Conservation (phyloP, 768 basidiomycete species). For the Suillus bovinus region DNA sequence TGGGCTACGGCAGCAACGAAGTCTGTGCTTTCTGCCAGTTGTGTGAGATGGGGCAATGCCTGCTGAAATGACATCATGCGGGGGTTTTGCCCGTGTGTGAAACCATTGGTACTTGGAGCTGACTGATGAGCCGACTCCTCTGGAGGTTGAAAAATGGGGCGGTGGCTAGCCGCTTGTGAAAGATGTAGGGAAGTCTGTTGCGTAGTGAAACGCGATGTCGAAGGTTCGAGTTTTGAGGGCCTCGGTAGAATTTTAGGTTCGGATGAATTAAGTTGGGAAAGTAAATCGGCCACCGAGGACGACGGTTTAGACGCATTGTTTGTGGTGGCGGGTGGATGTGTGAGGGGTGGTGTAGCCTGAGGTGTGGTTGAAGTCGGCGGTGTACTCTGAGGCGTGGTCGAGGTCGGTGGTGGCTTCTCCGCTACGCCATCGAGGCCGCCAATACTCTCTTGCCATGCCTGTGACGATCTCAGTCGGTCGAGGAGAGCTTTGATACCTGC, state of each 20-base stretch:
- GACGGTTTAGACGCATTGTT: slow-evolving; percentile 24
- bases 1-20: slow-evolving; percentile 52
- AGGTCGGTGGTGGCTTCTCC: slow-evolving; percentile 5
- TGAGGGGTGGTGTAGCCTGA: slow-evolving; percentile 10
- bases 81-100: slow-evolving; percentile 35
- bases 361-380: slow-evolving; percentile 7
- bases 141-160: slow-evolving; percentile 13
- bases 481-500: slow-evolving; percentile 68
- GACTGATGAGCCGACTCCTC: slow-evolving; percentile 6
- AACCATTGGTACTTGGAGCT: slow-evolving; percentile 6
- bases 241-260: slow-evolving; percentile 16
- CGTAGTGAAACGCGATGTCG: slow-evolving; percentile 8
- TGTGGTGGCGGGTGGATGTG: slow-evolving; percentile 10
- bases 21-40: slow-evolving; percentile 52
- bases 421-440: slow-evolving; percentile 8
- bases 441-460: slow-evolving; percentile 63
- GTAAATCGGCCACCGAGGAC: slow-evolving; percentile 55
- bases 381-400: slow-evolving; percentile 11
- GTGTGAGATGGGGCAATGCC: slow-evolving; percentile 63
- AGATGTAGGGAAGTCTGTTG: slow-evolving; percentile 15
- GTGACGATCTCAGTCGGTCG: slow-evolving; percentile 64
- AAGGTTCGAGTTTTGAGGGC: slow-evolving; percentile 13
- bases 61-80: slow-evolving; percentile 65
- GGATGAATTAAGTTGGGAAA: slow-evolving; percentile 57
- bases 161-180: slow-evolving; percentile 17